Evolutionary conservation across 495 filamentous ascomycete genomes (phyloP).

Genomic region (Neurospora intermedia): DNA sequence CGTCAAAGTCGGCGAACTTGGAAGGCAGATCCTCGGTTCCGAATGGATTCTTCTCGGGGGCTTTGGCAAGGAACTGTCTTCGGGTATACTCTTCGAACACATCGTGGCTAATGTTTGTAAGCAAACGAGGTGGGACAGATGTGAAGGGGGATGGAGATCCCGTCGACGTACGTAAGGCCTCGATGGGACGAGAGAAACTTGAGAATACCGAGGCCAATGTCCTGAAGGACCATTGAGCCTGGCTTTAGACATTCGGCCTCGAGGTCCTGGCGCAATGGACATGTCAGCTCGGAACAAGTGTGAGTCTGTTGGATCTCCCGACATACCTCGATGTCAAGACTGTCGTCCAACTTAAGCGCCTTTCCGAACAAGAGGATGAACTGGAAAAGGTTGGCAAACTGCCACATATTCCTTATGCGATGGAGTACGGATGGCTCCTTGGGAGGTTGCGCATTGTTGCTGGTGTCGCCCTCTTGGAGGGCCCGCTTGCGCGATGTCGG

Average conservation of each 20-base stretch:
- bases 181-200: slow-evolving; percentile 92
- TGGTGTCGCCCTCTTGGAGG: slow-evolving; percentile 50
- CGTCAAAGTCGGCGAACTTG: slow-evolving; percentile 71
- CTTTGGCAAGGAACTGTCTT: slow-evolving; percentile 78
- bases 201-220: slow-evolving; percentile 80
- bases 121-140: slow-evolving; percentile 1
- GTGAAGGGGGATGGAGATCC: background rate
- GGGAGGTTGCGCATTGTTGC: slow-evolving; percentile 15
- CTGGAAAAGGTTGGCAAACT: slow-evolving; percentile 90
- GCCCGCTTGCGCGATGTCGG: slow-evolving; percentile 56
- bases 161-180: slow-evolving; percentile 64
- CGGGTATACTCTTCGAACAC: slow-evolving; percentile 92
- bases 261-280: slow-evolving; percentile 53
- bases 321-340: slow-evolving; percentile 75
- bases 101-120: slow-evolving; percentile 48
- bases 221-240: slow-evolving; percentile 58
- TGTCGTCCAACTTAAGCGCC: slow-evolving; percentile 77
- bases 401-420: slow-evolving; percentile 78
- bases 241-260: slow-evolving; percentile 80
- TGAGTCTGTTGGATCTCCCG: background rate
- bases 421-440: slow-evolving; percentile 43
- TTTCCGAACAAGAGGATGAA: slow-evolving; percentile 85
- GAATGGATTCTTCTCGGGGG: slow-evolving; percentile 74
- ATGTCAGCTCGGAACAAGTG: background rate
- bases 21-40: slow-evolving; percentile 62